Evolutionary conservation across 768 basidiomycete genomes (phyloP).

Genomic region (Brasilioporus rufonigricans): DNA sequence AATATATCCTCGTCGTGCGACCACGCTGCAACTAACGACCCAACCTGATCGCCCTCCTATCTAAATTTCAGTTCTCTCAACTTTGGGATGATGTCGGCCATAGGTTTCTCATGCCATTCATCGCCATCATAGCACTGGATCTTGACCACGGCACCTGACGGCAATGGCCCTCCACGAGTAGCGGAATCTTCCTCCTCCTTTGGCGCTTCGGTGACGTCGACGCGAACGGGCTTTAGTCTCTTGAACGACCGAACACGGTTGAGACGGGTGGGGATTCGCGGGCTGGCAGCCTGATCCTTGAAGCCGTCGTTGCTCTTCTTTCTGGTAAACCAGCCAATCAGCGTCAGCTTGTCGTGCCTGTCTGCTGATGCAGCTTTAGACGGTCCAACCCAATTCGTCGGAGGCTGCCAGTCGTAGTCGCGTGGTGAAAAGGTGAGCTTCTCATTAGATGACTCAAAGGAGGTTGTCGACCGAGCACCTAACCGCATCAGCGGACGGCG

Average conservation of each 20-base stretch:
- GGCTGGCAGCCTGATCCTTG: neutral
- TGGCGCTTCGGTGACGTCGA: neutral
- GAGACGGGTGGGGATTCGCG: neutral
- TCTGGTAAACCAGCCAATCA: neutral
- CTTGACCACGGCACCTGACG: constrained; percentile 9
- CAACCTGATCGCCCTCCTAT: constrained; percentile 1
- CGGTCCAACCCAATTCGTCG: constrained; percentile 26
- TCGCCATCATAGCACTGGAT: constrained; percentile 11
- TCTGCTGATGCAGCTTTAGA: neutral
- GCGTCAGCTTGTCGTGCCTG: neutral
- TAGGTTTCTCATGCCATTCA: constrained; percentile 21
- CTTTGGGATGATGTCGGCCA: constrained; percentile 31
- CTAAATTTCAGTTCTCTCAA: constrained; percentile 25
- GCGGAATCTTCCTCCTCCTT: neutral
- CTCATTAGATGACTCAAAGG: neutral
- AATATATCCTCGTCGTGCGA: neutral
- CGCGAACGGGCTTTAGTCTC: neutral
- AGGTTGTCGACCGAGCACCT: neutral
- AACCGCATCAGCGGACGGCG: neutral
- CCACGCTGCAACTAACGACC: neutral
- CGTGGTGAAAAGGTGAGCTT: neutral
- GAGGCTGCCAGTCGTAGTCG: constrained; percentile 19
- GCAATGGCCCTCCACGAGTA: neutral
- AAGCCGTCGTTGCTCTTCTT: neutral
- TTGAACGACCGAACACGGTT: neutral